Percentiles rank a stretch among this genome's conserved stretches.
Conservation (phyloP, 2,329 filamentous ascomycete genomes). For the Geoglossum cookeanum region DNA sequence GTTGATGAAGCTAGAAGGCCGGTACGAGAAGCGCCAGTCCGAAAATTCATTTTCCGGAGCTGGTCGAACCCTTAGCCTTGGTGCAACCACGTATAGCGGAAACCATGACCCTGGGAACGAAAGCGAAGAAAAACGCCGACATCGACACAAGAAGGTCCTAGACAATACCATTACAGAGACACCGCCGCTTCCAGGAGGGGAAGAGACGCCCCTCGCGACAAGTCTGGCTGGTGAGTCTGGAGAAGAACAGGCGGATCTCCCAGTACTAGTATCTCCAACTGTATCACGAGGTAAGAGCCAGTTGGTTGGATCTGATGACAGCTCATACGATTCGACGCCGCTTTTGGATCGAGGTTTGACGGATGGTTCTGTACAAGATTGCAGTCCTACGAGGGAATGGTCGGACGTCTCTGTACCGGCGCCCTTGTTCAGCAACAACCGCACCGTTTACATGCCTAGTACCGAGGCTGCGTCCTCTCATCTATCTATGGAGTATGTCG, state of each 20-base stretch:
- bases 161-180: slow-evolving; percentile 2
- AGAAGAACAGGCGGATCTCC: background rate
- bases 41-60: background rate
- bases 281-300: background rate
- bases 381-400: background rate
- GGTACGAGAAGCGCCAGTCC: slow-evolving; percentile 35
- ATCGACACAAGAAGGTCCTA: background rate
- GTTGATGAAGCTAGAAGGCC: slow-evolving; percentile 78
- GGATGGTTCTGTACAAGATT: slow-evolving; percentile 7
- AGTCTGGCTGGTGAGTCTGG: background rate
- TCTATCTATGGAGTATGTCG: slow-evolving; percentile 31
- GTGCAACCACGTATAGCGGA: background rate
- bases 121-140: slow-evolving; percentile 1
- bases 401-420: slow-evolving; percentile 11
- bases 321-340: slow-evolving; percentile 57
- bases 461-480: slow-evolving; percentile 20
- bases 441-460: slow-evolving; percentile 10
- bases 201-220: background rate
- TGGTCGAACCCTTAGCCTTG: background rate
- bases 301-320: slow-evolving; percentile 14
- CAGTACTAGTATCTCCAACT: background rate
- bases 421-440: slow-evolving; percentile 15
- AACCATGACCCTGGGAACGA: background rate
- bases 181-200: background rate
- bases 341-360: slow-evolving; percentile 47